Evolutionary conservation across 495 filamentous ascomycete genomes (phyloP), one percentile per base, ranked within the genome.

Genomic region (Aspergillus bridgeri): DNA sequence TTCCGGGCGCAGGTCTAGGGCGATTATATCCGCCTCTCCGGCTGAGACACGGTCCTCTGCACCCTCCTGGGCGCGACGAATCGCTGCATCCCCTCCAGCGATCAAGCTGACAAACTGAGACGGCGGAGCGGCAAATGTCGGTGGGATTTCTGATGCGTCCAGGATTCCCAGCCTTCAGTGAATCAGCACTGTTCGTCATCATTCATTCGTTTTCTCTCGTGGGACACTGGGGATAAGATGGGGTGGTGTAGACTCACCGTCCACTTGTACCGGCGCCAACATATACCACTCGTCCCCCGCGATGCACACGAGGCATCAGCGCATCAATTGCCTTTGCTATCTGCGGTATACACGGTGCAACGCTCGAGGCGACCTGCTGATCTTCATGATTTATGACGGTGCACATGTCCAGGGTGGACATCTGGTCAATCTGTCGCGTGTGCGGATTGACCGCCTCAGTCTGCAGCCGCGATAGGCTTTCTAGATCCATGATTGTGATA

Each of bases 161-260:
- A 75, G 56, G 24, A 76, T 66, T n/a, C 74, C 73, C 22, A 77
- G 65, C 43, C 74, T 75, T n/a, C n/a, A n/a, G n/a, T n/a, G n/a
- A n/a, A n/a, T n/a, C n/a, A n/a, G n/a, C n/a, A n/a, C n/a, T n/a
- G n/a, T 44, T 15, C 2, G 38, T 42, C 3, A 27, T 18, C n/a
- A n/a, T n/a, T n/a, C n/a, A n/a, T n/a, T n/a, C n/a, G n/a, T n/a
- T n/a, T n/a, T n/a, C n/a, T n/a, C n/a, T n/a, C n/a, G n/a, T n/a
- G n/a, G n/a, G n/a, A n/a, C n/a, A n/a, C n/a, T n/a, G n/a, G n/a
- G n/a, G n/a, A n/a, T n/a, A n/a, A n/a, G n/a, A n/a, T n/a, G n/a
- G n/a, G n/a, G n/a, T n/a, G n/a, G n/a, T n/a, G n/a, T n/a, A 43
- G 17, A 53, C 57, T 61, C 22, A 74, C 71, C 72, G 71, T 57